Evolutionary conservation across 1,139 yeast species (phyloP).

Genomic region (Yamadazyma triangularis): DNA sequence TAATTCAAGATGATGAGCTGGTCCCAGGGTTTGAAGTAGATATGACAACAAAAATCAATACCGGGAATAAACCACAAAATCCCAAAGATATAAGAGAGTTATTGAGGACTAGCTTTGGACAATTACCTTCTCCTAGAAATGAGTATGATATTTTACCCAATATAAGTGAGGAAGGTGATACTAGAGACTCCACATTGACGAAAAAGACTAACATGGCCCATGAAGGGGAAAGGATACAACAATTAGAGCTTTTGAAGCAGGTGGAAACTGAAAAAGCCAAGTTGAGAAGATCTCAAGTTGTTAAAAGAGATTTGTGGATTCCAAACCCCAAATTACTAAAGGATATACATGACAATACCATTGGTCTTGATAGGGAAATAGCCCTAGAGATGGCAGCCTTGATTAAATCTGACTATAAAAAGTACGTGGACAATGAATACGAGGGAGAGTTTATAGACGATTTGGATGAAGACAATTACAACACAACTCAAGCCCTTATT

Average conservation of each 20-base stretch:
- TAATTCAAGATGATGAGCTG: constrained; percentile 9
- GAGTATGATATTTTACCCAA: constrained; percentile 23
- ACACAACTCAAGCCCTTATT: constrained; percentile 25
- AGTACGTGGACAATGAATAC: constrained; percentile 20
- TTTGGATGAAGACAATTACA: constrained; percentile 33
- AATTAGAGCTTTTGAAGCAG: constrained; percentile 21
- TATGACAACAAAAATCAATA: neutral
- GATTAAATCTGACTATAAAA: constrained; percentile 46
- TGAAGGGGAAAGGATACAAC: constrained; percentile 15
- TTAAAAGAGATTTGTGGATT: constrained; percentile 47
- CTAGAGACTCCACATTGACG: constrained; percentile 10
- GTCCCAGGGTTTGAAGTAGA: neutral
- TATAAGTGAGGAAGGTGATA: constrained; percentile 19
- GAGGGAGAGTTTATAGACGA: constrained; percentile 28
- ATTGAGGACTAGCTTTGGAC: constrained; percentile 14
- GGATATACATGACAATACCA: constrained; percentile 1
- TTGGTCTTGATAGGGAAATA: constrained; percentile 20
- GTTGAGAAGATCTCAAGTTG: constrained; percentile 43
- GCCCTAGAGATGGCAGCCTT: constrained; percentile 32
- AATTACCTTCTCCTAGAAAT: constrained; percentile 28
- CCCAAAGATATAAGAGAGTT: constrained; percentile 12
- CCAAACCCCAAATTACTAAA: constrained; percentile 31
- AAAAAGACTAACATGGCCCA: constrained; percentile 15
- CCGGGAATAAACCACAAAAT: constrained; percentile 10
- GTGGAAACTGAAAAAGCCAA: constrained; percentile 26